phyloP scores from a whole-genome alignment of 176 grass and related monocot species.

The Typha latifolia region DNA sequence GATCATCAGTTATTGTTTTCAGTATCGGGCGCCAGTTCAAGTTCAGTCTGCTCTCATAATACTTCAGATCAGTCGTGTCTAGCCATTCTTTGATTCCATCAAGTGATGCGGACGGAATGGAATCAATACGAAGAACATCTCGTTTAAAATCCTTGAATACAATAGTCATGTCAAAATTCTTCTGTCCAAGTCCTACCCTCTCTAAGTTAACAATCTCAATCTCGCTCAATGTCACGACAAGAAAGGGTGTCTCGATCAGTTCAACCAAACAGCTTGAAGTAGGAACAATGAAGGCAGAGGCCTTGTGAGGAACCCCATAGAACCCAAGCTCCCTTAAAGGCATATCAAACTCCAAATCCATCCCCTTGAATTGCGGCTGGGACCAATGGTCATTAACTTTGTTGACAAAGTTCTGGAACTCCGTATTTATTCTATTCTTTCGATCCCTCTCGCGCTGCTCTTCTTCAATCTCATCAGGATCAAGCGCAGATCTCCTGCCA shows the following conservation, averaged over 20 bases:
- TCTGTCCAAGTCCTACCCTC: conserved; percentile 74
- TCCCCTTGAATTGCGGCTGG: conserved; percentile 58
- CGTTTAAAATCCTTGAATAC: conserved; percentile 95
- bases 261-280: conserved; percentile 82
- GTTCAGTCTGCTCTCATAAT: conserved; percentile 87
- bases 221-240: conserved; percentile 67
- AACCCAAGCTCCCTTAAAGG: conserved; percentile 78
- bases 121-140: conserved; percentile 78
- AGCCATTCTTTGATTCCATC: conserved; percentile 92
- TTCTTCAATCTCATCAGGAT: conserved; percentile 95
- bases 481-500: conserved; percentile 49
- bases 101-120: conserved; percentile 60
- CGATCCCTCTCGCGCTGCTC: conserved; percentile 82
- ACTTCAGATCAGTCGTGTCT: conserved; percentile 92
- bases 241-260: conserved; percentile 64
- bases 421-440: conserved; percentile 72
- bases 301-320: conserved; percentile 76
- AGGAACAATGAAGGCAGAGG: conserved; percentile 79
- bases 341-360: conserved; percentile 72
- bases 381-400: conserved; percentile 71
- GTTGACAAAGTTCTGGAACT: conserved; percentile 81
- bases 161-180: conserved; percentile 93
- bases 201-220: conserved; percentile 95
- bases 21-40: conserved; percentile 85
- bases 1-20: conserved; percentile 86